A percentile compares a stretch with the other conserved stretches of the same genome.
Evolutionary conservation across 176 grass and related monocot species (phyloP).

Genomic region (Musa itinerans): DNA sequence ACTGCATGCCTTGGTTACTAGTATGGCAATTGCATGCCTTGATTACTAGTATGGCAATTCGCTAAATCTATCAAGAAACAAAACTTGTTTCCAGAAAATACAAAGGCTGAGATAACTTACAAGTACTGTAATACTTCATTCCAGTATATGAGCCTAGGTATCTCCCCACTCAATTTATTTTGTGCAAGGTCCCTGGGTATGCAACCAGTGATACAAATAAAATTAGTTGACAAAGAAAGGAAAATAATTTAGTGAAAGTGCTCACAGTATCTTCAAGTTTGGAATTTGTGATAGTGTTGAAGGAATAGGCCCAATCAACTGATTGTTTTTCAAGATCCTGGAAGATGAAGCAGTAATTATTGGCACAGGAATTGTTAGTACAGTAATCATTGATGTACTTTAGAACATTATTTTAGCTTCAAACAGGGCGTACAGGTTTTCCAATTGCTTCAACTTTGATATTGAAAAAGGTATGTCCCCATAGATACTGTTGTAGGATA

Average conservation of each 20-base stretch:
- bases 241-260: neutral
- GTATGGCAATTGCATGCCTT: no score
- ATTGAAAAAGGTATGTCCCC: conserved; percentile 93
- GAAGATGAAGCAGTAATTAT: conserved; percentile 6
- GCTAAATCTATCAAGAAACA: no score
- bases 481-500: conserved; percentile 87
- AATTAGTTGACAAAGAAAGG: neutral
- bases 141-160: conserved; percentile 97
- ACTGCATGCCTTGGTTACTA: no score
- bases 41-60: no score
- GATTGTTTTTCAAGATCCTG: conserved; percentile 94
- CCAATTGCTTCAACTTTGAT: conserved; percentile 82
- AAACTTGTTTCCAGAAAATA: neutral
- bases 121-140: conserved; percentile 95
- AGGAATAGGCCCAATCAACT: conserved; percentile 65
- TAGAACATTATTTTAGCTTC: neutral
- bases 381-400: neutral
- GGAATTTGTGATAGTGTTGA: conserved; percentile 91
- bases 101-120: conserved; percentile 33
- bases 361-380: neutral
- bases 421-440: conserved; percentile 47
- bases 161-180: conserved; percentile 86
- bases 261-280: conserved; percentile 91
- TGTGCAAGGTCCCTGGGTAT: conserved; percentile 75
- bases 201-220: conserved; percentile 1